phyloP scores from a whole-genome alignment of 345 rosid genomes.

The Lepidium aucheri region DNA sequence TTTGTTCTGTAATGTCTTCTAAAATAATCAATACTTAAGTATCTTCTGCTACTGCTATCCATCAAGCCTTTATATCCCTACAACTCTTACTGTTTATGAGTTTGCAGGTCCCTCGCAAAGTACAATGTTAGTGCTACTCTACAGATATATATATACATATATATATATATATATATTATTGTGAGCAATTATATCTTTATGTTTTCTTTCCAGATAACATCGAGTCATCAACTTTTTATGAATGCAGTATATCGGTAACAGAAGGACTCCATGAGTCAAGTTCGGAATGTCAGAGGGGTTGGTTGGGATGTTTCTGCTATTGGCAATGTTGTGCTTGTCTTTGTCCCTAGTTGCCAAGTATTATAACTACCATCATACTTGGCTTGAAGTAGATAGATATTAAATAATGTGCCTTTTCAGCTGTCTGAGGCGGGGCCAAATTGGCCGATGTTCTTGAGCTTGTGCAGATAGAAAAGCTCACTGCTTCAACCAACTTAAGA shows the following conservation, averaged over 20 bases:
- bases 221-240: constrained; percentile 6
- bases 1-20: background rate
- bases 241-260: constrained; percentile 88
- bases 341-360: background rate
- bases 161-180: too few relatives aligned
- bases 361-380: background rate
- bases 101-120: constrained; percentile 67
- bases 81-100: too few relatives aligned
- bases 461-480: constrained; percentile 59
- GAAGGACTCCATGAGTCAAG: constrained; percentile 96
- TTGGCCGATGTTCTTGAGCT: constrained; percentile 83
- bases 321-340: constrained; percentile 66
- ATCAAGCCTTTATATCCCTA: background rate
- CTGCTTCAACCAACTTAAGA: constrained; percentile 44
- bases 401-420: too few relatives aligned
- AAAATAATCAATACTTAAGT: too few relatives aligned
- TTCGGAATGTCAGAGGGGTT: constrained; percentile 73
- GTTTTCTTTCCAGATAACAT: background rate
- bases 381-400: background rate
- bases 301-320: constrained; percentile 96
- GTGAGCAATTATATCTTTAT: background rate
- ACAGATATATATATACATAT: too few relatives aligned
- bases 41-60: background rate
- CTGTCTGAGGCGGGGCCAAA: constrained; percentile 83
- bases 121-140: constrained; percentile 68